Percentiles rank a stretch among this genome's conserved stretches.
Conservation (phyloP, 1,139 yeast species). For the Suhomyces bokatorum region DNA sequence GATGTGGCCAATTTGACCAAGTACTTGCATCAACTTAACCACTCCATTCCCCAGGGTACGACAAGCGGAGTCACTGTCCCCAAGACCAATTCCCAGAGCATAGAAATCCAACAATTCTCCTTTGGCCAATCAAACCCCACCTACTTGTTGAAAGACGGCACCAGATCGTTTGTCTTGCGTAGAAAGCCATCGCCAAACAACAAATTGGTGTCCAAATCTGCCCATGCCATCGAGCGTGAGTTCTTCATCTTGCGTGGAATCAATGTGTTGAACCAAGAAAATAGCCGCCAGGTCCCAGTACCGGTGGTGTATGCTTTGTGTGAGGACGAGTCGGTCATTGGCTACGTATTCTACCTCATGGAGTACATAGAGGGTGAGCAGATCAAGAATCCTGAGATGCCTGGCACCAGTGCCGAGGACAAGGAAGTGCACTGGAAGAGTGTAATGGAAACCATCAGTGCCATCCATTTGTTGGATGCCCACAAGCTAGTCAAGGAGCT, state of each 20-base stretch:
- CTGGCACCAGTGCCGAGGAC: slow-evolving; percentile 30
- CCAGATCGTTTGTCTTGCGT: slow-evolving; percentile 49
- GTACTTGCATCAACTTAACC: slow-evolving; percentile 11
- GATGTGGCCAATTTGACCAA: slow-evolving; percentile 16
- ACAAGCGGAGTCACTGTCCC: slow-evolving; percentile 18
- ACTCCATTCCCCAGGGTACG: slow-evolving; percentile 3
- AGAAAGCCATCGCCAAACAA: slow-evolving; percentile 60
- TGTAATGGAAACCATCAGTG: slow-evolving; percentile 51
- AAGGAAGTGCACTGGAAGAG: slow-evolving; percentile 47
- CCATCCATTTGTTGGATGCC: slow-evolving; percentile 56
- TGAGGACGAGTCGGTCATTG: slow-evolving; percentile 52
- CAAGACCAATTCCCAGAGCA: slow-evolving; percentile 9
- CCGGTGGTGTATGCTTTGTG: slow-evolving; percentile 50
- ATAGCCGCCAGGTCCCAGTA: slow-evolving; percentile 43
- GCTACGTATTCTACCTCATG: slow-evolving; percentile 60
- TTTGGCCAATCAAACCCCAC: slow-evolving; percentile 74
- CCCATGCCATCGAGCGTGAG: slow-evolving; percentile 69
- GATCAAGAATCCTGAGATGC: slow-evolving; percentile 57
- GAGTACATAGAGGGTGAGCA: slow-evolving; percentile 60
- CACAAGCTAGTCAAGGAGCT: slow-evolving; percentile 42
- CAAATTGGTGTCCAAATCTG: slow-evolving; percentile 56
- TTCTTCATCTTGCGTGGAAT: slow-evolving; percentile 55
- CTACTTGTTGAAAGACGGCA: slow-evolving; percentile 51
- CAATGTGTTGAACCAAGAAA: slow-evolving; percentile 29
- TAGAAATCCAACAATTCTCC: slow-evolving; percentile 49